These are phyloP conservation scores for Helicostylum pulchrum DNA, from an alignment of 192 early-diverging fungal genomes.

Conservation along the genomic window DNA sequence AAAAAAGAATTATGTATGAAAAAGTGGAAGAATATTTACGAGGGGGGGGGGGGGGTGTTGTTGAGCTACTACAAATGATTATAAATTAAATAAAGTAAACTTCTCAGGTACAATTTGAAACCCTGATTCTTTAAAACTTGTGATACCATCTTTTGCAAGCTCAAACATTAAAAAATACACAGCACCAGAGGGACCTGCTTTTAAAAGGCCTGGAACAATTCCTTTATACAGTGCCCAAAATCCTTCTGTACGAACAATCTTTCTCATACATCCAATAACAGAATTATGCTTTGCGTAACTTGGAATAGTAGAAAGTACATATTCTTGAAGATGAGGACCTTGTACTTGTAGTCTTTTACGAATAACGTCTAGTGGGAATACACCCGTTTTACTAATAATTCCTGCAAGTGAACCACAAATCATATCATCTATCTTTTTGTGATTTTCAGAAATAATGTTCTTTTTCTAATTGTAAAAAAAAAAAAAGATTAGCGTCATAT, in stretches of 20 bases:
- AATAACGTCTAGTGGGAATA: slow-evolving; percentile 90
- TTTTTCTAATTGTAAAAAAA: slow-evolving; percentile 25
- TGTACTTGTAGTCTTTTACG: slow-evolving; percentile 78
- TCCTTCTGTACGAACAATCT: slow-evolving; percentile 77
- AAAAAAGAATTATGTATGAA: too few relatives aligned
- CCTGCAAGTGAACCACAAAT: slow-evolving; percentile 79
- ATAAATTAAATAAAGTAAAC: not conserved
- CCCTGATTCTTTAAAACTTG: slow-evolving; percentile 8
- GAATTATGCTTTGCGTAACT: slow-evolving; percentile 46
- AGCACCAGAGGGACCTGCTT: slow-evolving; percentile 80
- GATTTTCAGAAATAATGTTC: slow-evolving; percentile 10
- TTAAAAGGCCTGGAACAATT: slow-evolving; percentile 76
- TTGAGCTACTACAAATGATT: too few relatives aligned
- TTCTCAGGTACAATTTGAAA: slow-evolving; percentile 4
- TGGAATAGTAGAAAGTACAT: slow-evolving; percentile 64
- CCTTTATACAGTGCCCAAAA: slow-evolving; percentile 83
- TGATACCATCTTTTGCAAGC: slow-evolving; percentile 48
- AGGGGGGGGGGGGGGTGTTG: too few relatives aligned
- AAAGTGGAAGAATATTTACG: too few relatives aligned
- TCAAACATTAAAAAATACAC: slow-evolving; percentile 83
- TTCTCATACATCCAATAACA: slow-evolving; percentile 54
- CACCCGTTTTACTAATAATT: slow-evolving; percentile 72
- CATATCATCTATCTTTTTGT: slow-evolving; percentile 55
- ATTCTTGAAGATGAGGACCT: slow-evolving; percentile 62
- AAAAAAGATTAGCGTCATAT: not conserved